A percentile compares a stretch with the other conserved stretches of the same genome.
These are phyloP conservation scores for Ophiostoma ulmi DNA, from an alignment of 2,329 filamentous ascomycete species.

Conservation along the genomic window DNA sequence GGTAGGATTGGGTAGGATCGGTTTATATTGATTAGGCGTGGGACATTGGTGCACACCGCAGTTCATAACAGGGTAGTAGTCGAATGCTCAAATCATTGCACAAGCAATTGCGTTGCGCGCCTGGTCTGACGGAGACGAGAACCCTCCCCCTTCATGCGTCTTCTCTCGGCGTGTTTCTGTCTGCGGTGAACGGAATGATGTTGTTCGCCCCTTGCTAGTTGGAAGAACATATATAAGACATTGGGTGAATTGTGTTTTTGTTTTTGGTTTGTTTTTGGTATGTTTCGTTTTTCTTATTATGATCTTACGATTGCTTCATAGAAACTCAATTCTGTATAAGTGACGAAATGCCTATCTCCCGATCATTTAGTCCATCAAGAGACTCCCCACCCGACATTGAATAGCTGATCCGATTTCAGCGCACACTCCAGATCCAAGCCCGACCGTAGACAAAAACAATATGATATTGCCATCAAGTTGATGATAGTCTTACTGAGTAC, in stretches of 20 bases:
- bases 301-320: neutral
- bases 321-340: neutral
- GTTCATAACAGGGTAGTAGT: neutral
- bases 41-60: neutral
- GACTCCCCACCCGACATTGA: no score
- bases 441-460: neutral
- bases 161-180: neutral
- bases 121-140: neutral
- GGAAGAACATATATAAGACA: no score
- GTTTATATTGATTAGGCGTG: neutral
- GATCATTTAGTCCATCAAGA: no score
- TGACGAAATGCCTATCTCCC: no score
- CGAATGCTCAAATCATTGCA: neutral
- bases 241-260: neutral
- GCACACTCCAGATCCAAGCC: no score
- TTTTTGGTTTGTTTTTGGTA: neutral
- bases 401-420: no score
- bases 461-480: neutral
- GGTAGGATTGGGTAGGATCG: constrained; percentile 3
- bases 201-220: neutral
- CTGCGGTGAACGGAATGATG: neutral
- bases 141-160: no score
- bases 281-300: neutral
- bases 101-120: neutral
- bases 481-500: neutral